Evolutionary conservation across 2,329 filamentous ascomycete genomes (phyloP), one percentile per base, ranked within the genome.

Genomic region (Amauroascus verrucosus): DNA sequence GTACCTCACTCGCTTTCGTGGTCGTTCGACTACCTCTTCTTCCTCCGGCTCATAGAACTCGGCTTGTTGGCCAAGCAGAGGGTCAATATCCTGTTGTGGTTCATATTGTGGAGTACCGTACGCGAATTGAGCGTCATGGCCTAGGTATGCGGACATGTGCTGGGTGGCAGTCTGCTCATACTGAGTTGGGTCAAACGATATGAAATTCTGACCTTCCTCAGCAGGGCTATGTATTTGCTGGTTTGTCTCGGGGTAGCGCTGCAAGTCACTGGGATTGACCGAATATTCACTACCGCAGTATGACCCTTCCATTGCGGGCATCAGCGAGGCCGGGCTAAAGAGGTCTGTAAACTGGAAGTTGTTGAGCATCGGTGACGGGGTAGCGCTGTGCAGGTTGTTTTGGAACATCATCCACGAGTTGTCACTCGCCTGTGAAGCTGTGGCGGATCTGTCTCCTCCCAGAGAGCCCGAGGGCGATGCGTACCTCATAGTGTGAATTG

Each of bases 211-310:
- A 14, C 45, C 47, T 18, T 54, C 54, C n/a, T 28, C 35, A 8
- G 44, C 33, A 20, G 45, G 53, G 43, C 14, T 49, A 24, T 37
- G 38, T n/a, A 30, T 57, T 56, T 20, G 60, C 53, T 8, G 58
- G 56, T 8, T 59, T 6, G 57, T 58, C 43, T 63, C 61, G 2
- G 62, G 63, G 54, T 61, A 59, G 50, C 56, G 57, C 38, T 63
- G 60, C 22, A 61, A 43, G 20, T 63, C 58, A 58, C 54, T 45
- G 45, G 28, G 54, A 24, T 28, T 48, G 26, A 58, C 63, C 1
- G 56, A 58, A 40, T 53, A 54, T 32, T 58, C 56, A 44, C 56
- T 59, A 22, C 56, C 56, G 24, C 53, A 57, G 20, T 52, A 55
- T 28, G 57, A 59, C 5, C 51, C 54, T 13, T 54, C 54, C 11